These are phyloP conservation scores for Acer yangbiense DNA, from an alignment of 345 rosid genomes.

Conservation along the genomic window DNA sequence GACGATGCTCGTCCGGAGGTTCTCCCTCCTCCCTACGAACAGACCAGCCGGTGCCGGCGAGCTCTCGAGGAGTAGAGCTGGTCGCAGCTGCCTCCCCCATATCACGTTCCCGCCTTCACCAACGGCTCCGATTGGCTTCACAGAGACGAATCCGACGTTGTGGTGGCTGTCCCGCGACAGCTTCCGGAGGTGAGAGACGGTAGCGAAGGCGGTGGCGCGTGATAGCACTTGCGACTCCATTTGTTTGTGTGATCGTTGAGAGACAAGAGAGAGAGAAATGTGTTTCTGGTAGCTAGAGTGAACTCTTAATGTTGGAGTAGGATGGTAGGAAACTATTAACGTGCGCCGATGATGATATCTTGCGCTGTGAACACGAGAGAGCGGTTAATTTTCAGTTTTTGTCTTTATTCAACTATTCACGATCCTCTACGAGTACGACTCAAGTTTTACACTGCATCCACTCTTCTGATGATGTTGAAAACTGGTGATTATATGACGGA, in stretches of 20 bases:
- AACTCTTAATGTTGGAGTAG: constrained; percentile 21
- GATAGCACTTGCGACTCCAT: constrained; percentile 88
- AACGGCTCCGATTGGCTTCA: constrained; percentile 53
- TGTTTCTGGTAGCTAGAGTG: constrained; percentile 6
- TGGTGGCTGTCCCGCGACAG: constrained; percentile 35
- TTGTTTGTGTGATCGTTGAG: neutral
- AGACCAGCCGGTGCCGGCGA: constrained; percentile 13
- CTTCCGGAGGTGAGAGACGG: constrained; percentile 41
- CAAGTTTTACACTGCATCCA: neutral
- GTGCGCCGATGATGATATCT: constrained; percentile 13
- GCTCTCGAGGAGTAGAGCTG: constrained; percentile 61
- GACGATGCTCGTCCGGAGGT: constrained; percentile 52
- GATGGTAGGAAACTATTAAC: constrained; percentile 5
- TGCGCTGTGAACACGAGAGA: neutral
- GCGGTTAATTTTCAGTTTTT: neutral
- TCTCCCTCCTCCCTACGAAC: constrained; percentile 38
- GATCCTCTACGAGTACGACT: neutral
- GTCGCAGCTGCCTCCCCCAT: constrained; percentile 86
- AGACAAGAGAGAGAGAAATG: constrained; percentile 20
- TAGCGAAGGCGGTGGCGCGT: constrained; percentile 54
- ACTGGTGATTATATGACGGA: neutral
- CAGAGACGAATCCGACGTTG: constrained; percentile 24
- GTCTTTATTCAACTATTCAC: neutral
- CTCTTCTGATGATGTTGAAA: neutral
- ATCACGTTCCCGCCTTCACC: constrained; percentile 77